Base-by-base conservation (phyloP, 169 alveolate genomes). In the Cryptosporidium viatorum region DNA sequence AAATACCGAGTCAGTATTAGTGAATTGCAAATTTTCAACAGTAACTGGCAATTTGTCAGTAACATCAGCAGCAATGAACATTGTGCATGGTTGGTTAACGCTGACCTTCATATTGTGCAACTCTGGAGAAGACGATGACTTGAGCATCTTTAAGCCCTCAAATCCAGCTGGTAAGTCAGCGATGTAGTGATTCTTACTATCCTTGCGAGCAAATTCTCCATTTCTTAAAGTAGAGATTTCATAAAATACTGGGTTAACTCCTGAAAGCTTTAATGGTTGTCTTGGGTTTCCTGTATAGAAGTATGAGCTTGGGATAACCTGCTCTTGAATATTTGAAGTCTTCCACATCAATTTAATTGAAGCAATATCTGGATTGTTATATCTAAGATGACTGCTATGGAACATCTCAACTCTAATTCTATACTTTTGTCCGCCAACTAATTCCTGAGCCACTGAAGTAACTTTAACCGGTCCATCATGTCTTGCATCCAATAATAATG, bases 141-240 rank as follows among this genome's bases (percentile, higher is more conserved):
- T 73, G 16, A 94, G 69, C 70, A 93, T 92, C 29, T 69, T 86
- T 33, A 92, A 75, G 31, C 94, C 94, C 65, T 91, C 94, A 92
- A 91, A 92, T 39, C 92, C 59, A 37, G 94, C 43, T 41, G 98
- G 98, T n/a, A 96, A 91, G 67, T 96, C 98, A 16, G 97, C 94
- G 23, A 96, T 73, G 29, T 93, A 73, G 50, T 93, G 92, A 59
- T 84, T 91, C 9, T 93, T 55, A 41, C 94, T 91, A 71, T 95
- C 94, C 52, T 91, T 71, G 84, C 93, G 96, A 37, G 97, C 96
- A 62, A 94, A 91, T 35, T 93, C 95, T 43, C 98, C 98, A 68
- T 96, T 94, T 91, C 96, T 95, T 18, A 96, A 89, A 37, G 93
- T 71, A 6, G 95, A 93, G 71, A 95, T 69, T 50, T 93, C 96